Base-by-base conservation (phyloP, 257 asterid species). In the Scutellaria minor region DNA sequence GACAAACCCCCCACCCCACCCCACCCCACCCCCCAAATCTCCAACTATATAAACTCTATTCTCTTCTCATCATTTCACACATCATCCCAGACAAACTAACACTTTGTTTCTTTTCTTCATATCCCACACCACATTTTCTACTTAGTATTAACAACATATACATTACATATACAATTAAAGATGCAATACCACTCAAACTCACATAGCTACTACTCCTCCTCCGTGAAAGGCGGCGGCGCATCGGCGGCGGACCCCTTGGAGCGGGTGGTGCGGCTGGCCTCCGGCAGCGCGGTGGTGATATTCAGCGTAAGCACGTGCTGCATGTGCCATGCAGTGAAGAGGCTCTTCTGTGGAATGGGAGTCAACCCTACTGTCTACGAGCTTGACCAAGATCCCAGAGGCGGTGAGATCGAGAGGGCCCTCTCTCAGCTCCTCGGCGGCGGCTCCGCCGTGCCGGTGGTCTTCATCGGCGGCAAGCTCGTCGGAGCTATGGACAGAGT, bases 301-400 rank as follows among this genome's bases (percentile, higher is more conserved):
- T 85, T 85, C 81, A 85, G 87, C 77, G 2, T 82, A 2, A 85
- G 89, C 79, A 73, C 89, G 58, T 85, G 89, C 83, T 85, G 87
- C 82, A 85, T 85, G 89, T 85, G 89, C 76, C 89, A 82, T 59
- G 89, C 89, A 54, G 85, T 82, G 6, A 85, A 85, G 77, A 63
- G 85, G 60, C 85, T 85, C 3, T 85, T 85, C 68, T 83, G 85
- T 35, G 82, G 90, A 0, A 85, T 85, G 90, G 90, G 90, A 20
- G 90, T 85, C n/a, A 79, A 64, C 80, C 86, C 90, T 0, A 85
- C 82, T 0, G 90, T 85, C 0, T 77, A 81, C 10, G 90, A 85
- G 88, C 83, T 85, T 0, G 90, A 85, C 78, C 83, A 85, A 14
- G 85, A 85, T 8, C 88, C 88, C 1, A 40, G 74, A 0, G 90